Evolutionary conservation across 805 yeast genomes (phyloP), one percentile per base, ranked within the genome.

Genomic region (Cyberlindnera xylosilytica): DNA sequence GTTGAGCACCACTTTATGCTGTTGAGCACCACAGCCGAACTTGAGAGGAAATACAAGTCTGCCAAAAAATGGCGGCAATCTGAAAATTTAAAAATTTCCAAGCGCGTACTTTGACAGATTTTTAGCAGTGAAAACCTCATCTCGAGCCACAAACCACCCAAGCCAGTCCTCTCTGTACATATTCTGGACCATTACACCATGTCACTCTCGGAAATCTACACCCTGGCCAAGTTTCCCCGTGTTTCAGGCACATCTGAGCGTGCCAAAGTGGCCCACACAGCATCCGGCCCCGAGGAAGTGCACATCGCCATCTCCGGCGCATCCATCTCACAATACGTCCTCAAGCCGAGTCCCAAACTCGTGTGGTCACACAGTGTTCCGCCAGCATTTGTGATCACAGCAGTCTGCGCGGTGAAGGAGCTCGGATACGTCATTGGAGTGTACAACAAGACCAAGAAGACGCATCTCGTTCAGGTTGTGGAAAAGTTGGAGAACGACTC

Each of bases 281-380:
- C 44, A 4, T 47, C 50, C 27, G 45, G 45, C 22, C 36, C 51
- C 3, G 54, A 54, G 4, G 54, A 46, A 12, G 34, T 57, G 1
- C 47, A 49, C 44, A 46, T 57, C 29, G 62, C 61, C 39, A 52
- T 57, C 18, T 56, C 60, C 19, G 61, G 62, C 17, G 53, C 60
- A 5, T 53, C 61, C 12, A 48, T 57, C 32, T 53, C 59, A 5
- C 53, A 53, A 26, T 73, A 73, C 52, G 62, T 73, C 18, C 61
- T 74, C 39, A 71, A 64, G 42, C 81, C 81, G 31, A 66, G 76
- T 28, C 81, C 81, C 9, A 73, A 72, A 51, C 61, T 75, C 34
- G 58, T 69, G 32, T 75, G 80, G 81, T 70, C 78, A 4, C 67
- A 68, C 50, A 73, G 79, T 16, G 63, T 75, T 26, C 67, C 74